Evolutionary conservation across 192 early-diverging fungal genomes (phyloP), one percentile per base, ranked within the genome.

Genomic region (Coemansia sp.): DNA sequence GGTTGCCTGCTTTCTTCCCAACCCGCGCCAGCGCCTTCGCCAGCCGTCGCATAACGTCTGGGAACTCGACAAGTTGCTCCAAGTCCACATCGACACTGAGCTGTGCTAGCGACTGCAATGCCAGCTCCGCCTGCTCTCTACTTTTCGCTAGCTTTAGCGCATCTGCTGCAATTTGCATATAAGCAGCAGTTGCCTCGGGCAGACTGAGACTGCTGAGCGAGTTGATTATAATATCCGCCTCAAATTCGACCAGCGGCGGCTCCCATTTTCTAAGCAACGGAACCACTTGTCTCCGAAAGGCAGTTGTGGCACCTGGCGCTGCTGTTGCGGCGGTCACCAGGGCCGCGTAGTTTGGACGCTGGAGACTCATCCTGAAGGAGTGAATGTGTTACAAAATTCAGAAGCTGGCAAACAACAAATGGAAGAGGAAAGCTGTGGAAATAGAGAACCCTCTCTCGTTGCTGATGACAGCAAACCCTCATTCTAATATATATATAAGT

Each of bases 131-230:
- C 14, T 81, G 69, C 16, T 63, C 65, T 2, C n/a, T 14, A 1
- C 53, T 62, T 22, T 12, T 26, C 25, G 71, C 60, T 24, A 80
- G 64, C 26, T 54, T 38, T 44, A 68, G 21, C 22, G 61, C 54
- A 54, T 81, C 78, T 2, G 67, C 52, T 1, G 48, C 41, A 10
- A 81, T 55, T 49, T 81, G 78, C 49, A 62, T 32, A 51, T 53
- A 68, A 8, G 32, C 78, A 16, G 67, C 38, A 0, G 69, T 60
- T 9, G 49, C 25, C 23, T 25, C 18, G 1, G 38, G 38, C 14
- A 44, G 38, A 14, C 38, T 44, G 16, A 44, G 38, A 16, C 38
- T 44, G 14, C 38, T 44, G 38, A 44, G 38, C 38, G 38, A 44
- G 16, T 44, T 44, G 38, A 14, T 14, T 44, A 44, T 44, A 44